Conservation (phyloP, 2,329 filamentous ascomycete genomes). For the Elsinoe perseae region DNA sequence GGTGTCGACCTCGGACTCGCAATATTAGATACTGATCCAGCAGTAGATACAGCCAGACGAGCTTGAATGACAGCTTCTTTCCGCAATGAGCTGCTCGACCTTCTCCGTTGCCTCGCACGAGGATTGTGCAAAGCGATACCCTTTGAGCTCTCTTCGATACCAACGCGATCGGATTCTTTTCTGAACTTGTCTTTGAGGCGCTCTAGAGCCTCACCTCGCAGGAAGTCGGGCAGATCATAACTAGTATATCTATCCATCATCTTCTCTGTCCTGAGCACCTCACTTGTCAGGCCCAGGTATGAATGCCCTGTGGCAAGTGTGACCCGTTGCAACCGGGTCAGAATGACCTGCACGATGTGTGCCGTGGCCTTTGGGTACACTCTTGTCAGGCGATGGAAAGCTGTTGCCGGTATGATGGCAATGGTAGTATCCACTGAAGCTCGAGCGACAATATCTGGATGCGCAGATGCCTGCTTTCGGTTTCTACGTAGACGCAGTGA, state of each 20-base stretch:
- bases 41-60: conserved; percentile 34
- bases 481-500: neutral
- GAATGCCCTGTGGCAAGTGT: conserved; percentile 91
- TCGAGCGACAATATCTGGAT: conserved; percentile 94
- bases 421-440: conserved; percentile 96
- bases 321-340: conserved; percentile 88
- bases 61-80: conserved; percentile 74
- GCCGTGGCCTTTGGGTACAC: conserved; percentile 94
- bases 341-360: conserved; percentile 94
- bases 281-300: conserved; percentile 83
- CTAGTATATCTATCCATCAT: conserved; percentile 89
- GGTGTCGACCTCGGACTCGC: neutral
- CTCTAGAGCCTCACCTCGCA: conserved; percentile 74
- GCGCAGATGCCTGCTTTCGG: conserved; percentile 62
- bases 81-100: conserved; percentile 65
- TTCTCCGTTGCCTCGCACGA: conserved; percentile 55
- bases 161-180: conserved; percentile 69
- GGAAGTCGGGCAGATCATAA: conserved; percentile 82
- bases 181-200: conserved; percentile 86
- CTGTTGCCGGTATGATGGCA: conserved; percentile 93
- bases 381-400: conserved; percentile 83
- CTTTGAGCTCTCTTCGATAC: conserved; percentile 73
- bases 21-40: neutral
- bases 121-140: conserved; percentile 93
- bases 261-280: conserved; percentile 86